phyloP scores from a whole-genome alignment of 1,284 basidiomycete species.

The Naganishia cerealis region DNA sequence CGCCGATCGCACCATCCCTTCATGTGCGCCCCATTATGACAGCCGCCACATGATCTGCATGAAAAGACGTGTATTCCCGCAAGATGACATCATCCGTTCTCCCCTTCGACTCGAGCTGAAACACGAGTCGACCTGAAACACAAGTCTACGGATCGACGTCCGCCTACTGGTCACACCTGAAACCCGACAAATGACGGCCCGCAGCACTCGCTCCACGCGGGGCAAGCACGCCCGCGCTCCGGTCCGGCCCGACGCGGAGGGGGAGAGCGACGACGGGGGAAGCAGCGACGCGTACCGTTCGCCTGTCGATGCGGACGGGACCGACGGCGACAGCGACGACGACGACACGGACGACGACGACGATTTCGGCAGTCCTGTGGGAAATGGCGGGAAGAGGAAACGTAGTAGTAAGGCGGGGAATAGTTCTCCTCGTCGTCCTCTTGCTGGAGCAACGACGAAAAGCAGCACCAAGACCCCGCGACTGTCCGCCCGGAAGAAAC shows the following conservation, averaged over 20 bases:
- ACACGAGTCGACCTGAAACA: too few relatives aligned
- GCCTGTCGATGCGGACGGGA: not conserved
- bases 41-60: too few relatives aligned
- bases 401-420: not conserved
- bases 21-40: not conserved
- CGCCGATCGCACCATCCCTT: not conserved
- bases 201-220: not conserved
- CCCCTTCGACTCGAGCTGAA: too few relatives aligned
- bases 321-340: not conserved
- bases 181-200: not conserved
- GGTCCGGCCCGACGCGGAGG: not conserved
- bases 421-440: too few relatives aligned
- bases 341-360: slow-evolving; percentile 26
- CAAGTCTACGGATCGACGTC: too few relatives aligned
- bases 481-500: too few relatives aligned
- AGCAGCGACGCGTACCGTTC: not conserved
- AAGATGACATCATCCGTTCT: too few relatives aligned
- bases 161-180: too few relatives aligned
- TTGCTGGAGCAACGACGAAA: not conserved
- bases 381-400: slow-evolving; percentile 35
- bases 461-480: slow-evolving; percentile 22
- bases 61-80: too few relatives aligned
- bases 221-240: not conserved
- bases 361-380: slow-evolving; percentile 31
- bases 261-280: not conserved